Evolutionary conservation across 345 rosid genomes (phyloP).

Genomic region (Citrus sp.): DNA sequence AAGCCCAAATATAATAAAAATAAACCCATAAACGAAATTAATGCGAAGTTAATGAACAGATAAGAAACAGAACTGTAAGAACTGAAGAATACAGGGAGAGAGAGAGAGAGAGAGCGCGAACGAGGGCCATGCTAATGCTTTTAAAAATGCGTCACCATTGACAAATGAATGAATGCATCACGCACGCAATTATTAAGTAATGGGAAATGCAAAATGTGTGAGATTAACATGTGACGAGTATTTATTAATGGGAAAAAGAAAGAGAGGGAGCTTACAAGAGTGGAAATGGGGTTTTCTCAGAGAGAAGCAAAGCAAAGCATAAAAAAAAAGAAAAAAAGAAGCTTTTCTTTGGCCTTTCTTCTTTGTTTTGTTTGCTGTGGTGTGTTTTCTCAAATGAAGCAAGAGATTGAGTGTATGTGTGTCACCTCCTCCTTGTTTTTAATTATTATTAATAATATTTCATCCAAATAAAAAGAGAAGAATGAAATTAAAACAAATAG

Average conservation of each 20-base stretch:
- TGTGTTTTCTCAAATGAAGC: slow-evolving; percentile 32
- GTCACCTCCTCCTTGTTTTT: not conserved
- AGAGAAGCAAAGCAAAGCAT: slow-evolving; percentile 28
- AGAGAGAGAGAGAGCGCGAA: not conserved
- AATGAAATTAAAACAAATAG: no score
- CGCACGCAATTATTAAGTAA: not conserved
- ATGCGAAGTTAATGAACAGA: not conserved
- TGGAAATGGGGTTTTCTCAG: slow-evolving; percentile 37
- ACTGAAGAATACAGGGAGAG: slow-evolving; percentile 1
- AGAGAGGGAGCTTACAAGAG: slow-evolving; percentile 16
- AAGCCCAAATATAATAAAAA: not conserved
- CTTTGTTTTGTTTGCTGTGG: not conserved
- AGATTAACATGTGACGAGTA: slow-evolving; percentile 13
- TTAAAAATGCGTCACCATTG: slow-evolving; percentile 19
- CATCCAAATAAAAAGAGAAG: not conserved
- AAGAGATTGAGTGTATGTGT: slow-evolving; percentile 36
- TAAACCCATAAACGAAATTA: not conserved
- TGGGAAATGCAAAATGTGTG: not conserved
- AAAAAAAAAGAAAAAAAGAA: not conserved
- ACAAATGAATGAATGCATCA: not conserved
- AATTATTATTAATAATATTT: not conserved
- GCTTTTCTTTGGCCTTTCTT: not conserved
- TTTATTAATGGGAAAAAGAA: slow-evolving; percentile 1
- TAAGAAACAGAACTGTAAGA: not conserved
- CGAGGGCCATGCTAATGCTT: not conserved